phyloP scores from a whole-genome alignment of 371 early-diverging fungal genomes.

The Synchytrium microbalum region DNA sequence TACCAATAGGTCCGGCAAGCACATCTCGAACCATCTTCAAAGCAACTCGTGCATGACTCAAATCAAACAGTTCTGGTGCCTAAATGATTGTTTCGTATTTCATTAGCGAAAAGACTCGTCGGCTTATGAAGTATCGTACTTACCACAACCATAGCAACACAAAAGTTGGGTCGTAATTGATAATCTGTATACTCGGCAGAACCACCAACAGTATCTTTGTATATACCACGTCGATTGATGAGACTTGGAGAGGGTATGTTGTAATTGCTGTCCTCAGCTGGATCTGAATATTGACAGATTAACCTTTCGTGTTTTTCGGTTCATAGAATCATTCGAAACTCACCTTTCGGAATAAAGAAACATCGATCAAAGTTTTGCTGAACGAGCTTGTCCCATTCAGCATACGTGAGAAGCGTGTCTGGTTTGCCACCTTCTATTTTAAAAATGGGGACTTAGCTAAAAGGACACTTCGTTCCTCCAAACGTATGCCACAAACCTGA shows the following conservation, averaged over 20 bases:
- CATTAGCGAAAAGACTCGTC: background rate
- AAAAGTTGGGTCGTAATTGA: conserved; percentile 87
- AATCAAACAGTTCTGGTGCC: conserved; percentile 87
- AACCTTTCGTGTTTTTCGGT: background rate
- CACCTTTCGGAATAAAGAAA: conserved; percentile 78
- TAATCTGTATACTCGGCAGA: conserved; percentile 72
- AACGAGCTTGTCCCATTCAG: conserved; percentile 71
- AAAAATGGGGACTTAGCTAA: background rate
- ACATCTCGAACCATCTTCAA: conserved; percentile 55
- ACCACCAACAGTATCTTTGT: conserved; percentile 81
- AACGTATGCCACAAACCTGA: background rate
- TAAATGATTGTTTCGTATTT: conserved; percentile 10
- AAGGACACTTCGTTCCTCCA: conserved; percentile 17
- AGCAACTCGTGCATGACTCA: conserved; percentile 61
- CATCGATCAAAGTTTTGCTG: conserved; percentile 74
- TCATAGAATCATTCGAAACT: conserved; percentile 10
- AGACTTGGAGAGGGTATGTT: conserved; percentile 50
- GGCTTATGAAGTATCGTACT: conserved; percentile 5
- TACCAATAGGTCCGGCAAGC: conserved; percentile 71
- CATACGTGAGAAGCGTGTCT: conserved; percentile 38
- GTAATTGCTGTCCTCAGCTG: conserved; percentile 50
- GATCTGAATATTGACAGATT: conserved; percentile 18
- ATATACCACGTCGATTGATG: conserved; percentile 87
- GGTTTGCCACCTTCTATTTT: conserved; percentile 4
- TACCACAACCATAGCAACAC: conserved; percentile 81